Evolutionary conservation across 2,329 filamentous ascomycete species (phyloP), one percentile per base, ranked within the genome.

Genomic region (Aspergillus luchuensis): DNA sequence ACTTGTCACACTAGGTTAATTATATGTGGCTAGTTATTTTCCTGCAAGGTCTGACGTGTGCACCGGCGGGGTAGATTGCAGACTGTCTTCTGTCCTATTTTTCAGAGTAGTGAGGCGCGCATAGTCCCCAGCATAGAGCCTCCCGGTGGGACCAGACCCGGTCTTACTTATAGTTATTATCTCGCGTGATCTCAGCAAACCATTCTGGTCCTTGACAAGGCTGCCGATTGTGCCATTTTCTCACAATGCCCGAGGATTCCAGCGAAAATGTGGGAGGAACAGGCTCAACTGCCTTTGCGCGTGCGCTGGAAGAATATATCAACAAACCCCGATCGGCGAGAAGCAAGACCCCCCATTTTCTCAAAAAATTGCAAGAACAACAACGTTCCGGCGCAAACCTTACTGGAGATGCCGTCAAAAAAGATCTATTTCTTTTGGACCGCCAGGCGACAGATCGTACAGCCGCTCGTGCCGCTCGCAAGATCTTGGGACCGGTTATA

Each of bases 271-370:
- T 23, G 11, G 45, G 17, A 25, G 45, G 6, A 17, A 8, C 45
- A 30, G 21, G 45, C 13, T 49, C 45, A 4, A n/a, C 55, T 28
- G 52, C 52, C 2, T 55, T 55, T 30, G 23, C 38, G 28, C 36
- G 52, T 10, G 52, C 52, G 8, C 38, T 55, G 15, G 52, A 55
- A 5, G 33, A 55, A 55, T 55, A 55, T 25, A 41, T 55, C 19
- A 49, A 49, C 6, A 39, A 55, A 36, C 41, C 52, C 17, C 52
- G 52, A 45, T 43, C 52, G 11, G 21, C 52, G 11, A 55, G 41
- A 21, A 55, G 52, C 52, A 55, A 55, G 23, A 55, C 52, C 8
- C 52, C 52, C 3, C 38, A 43, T 4, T 55, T 55, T 30, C 15
- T 55, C 21, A 36, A 41, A 5, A 55, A 39, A 8, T 38, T 55